Conservation (phyloP, 2,329 filamentous ascomycete species). For the Pseudocercospora vitis region DNA sequence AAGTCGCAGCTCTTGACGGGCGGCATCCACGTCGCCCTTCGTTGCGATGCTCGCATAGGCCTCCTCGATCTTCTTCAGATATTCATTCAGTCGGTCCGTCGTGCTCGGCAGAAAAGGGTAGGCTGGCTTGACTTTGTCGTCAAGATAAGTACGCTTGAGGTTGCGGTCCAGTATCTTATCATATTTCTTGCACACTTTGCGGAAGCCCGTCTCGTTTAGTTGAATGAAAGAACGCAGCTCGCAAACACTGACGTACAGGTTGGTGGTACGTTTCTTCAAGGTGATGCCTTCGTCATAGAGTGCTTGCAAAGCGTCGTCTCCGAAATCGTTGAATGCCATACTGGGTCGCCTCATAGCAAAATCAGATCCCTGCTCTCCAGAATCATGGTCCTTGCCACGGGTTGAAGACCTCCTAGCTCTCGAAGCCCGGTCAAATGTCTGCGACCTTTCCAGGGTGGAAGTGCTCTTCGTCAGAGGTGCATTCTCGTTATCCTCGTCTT, state of each 20-base stretch:
- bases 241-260: conserved; percentile 86
- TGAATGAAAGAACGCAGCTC: conserved; percentile 95
- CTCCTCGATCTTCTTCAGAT: conserved; percentile 72
- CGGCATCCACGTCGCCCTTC: conserved; percentile 71
- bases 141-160: conserved; percentile 75
- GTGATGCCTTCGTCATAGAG: conserved; percentile 73
- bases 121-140: conserved; percentile 69
- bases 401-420: conserved; percentile 25
- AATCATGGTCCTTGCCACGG: conserved; percentile 24
- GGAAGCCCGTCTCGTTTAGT: conserved; percentile 93
- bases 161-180: conserved; percentile 91
- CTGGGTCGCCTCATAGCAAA: conserved; percentile 56
- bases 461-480: conserved; percentile 44
- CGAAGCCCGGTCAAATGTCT: conserved; percentile 12
- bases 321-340: conserved; percentile 71
- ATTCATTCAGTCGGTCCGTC: conserved; percentile 66
- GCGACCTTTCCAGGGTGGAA: conserved; percentile 26
- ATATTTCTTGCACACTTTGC: conserved; percentile 96
- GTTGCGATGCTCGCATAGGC: conserved; percentile 82
- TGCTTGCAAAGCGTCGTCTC: conserved; percentile 70
- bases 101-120: conserved; percentile 79
- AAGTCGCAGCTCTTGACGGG: conserved; percentile 81
- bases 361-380: conserved; percentile 22
- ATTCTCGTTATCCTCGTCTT: conserved; percentile 60
- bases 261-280: conserved; percentile 86